These are phyloP conservation scores for Aspergillus proliferans DNA, from an alignment of 2,329 filamentous ascomycete species.

Conservation along the genomic window DNA sequence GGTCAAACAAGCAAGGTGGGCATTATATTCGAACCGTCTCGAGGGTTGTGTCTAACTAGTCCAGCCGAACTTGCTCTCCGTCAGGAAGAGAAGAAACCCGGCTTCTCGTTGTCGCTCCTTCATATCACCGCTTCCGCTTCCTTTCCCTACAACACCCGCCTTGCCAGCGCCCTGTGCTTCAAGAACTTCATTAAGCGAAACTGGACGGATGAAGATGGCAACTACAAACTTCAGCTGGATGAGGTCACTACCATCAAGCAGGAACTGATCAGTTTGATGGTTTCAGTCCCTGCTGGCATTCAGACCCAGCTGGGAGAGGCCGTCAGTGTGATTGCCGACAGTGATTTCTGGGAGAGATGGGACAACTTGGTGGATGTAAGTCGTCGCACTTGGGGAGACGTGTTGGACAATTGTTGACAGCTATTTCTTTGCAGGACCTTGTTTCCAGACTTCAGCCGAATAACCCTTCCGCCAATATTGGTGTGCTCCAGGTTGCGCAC, in stretches of 20 bases:
- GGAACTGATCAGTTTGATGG: slow-evolving; percentile 95
- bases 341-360: slow-evolving; percentile 94
- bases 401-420: not conserved
- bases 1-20: slow-evolving; percentile 82
- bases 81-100: slow-evolving; percentile 71
- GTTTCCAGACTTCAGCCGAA: slow-evolving; percentile 77
- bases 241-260: slow-evolving; percentile 90
- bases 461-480: slow-evolving; percentile 80
- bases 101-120: slow-evolving; percentile 81
- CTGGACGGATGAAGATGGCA: slow-evolving; percentile 93
- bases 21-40: slow-evolving; percentile 7
- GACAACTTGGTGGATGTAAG: slow-evolving; percentile 82
- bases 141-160: slow-evolving; percentile 69
- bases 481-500: slow-evolving; percentile 93
- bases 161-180: slow-evolving; percentile 88
- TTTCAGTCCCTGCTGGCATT: slow-evolving; percentile 76
- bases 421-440: slow-evolving; percentile 56
- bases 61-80: slow-evolving; percentile 76
- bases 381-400: slow-evolving; percentile 1
- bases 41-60: slow-evolving; percentile 1
- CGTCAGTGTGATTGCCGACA: slow-evolving; percentile 95
- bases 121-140: slow-evolving; percentile 77
- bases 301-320: slow-evolving; percentile 94
- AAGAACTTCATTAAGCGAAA: slow-evolving; percentile 96
- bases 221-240: slow-evolving; percentile 75